These are phyloP conservation scores for Leccinum subtestaceum DNA, from an alignment of 768 basidiomycete species.

Conservation along the genomic window DNA sequence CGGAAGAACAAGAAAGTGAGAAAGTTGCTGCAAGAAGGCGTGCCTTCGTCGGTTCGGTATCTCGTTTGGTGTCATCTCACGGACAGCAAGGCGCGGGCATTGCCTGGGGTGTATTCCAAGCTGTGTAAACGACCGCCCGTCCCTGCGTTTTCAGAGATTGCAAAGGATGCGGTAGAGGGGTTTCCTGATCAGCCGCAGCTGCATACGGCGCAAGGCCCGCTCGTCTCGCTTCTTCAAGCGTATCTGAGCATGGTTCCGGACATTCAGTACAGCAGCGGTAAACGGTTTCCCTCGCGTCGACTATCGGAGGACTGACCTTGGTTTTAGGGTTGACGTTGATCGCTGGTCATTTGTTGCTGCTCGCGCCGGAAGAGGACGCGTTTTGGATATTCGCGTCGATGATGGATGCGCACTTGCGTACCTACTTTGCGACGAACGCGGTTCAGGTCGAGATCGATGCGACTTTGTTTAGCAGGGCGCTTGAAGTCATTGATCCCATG, in stretches of 20 bases:
- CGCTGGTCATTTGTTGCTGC: constrained; percentile 66
- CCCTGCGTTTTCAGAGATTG: constrained; percentile 49
- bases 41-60: constrained; percentile 81
- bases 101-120: constrained; percentile 67
- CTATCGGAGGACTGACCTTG: neutral
- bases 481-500: constrained; percentile 59
- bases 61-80: constrained; percentile 81
- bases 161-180: constrained; percentile 50
- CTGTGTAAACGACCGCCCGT: constrained; percentile 56
- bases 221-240: constrained; percentile 61
- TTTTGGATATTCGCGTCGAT: constrained; percentile 89
- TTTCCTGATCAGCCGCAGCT: constrained; percentile 61
- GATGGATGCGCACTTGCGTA: constrained; percentile 81
- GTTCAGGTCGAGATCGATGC: constrained; percentile 77
- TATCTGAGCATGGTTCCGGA: constrained; percentile 87
- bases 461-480: constrained; percentile 61
- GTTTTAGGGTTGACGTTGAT: constrained; percentile 62
- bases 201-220: constrained; percentile 52
- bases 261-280: constrained; percentile 64
- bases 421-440: constrained; percentile 63
- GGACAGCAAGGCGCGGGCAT: constrained; percentile 68
- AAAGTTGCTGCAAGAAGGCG: constrained; percentile 70
- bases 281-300: constrained; percentile 10
- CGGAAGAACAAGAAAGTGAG: constrained; percentile 78
- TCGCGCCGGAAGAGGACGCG: constrained; percentile 83